These are phyloP conservation scores for Porphyrellus cyaneotinctus DNA, from an alignment of 768 basidiomycete genomes.

Conservation along the genomic window DNA sequence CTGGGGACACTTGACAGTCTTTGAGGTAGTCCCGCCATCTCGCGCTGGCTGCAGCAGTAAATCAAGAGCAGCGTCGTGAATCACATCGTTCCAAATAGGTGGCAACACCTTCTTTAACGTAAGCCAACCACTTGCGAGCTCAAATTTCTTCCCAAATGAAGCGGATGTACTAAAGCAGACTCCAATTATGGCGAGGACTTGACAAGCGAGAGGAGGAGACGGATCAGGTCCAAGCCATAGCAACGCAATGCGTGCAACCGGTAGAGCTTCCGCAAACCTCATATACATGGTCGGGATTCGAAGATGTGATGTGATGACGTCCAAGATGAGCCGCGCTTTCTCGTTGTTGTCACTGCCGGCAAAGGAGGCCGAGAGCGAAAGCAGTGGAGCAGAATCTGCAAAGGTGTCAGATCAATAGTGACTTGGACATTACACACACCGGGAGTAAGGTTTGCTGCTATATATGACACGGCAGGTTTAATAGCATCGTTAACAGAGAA, in stretches of 20 bases:
- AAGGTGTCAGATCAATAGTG: background rate
- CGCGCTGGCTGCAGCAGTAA: slow-evolving; percentile 54
- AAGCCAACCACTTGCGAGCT: slow-evolving; percentile 81
- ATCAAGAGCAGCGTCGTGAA: slow-evolving; percentile 67
- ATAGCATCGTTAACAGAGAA: slow-evolving; percentile 72
- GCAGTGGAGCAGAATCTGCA: slow-evolving; percentile 3
- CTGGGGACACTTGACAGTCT: slow-evolving; percentile 53
- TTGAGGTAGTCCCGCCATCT: slow-evolving; percentile 1
- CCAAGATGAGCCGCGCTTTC: slow-evolving; percentile 67
- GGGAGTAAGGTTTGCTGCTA: slow-evolving; percentile 75
- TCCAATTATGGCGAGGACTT: slow-evolving; percentile 57
- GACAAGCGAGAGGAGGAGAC: slow-evolving; percentile 49
- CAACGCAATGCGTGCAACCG: slow-evolving; percentile 72
- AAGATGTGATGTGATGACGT: slow-evolving; percentile 59
- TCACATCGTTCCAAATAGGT: slow-evolving; percentile 58
- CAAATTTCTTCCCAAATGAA: slow-evolving; percentile 78
- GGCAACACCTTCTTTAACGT: slow-evolving; percentile 68
- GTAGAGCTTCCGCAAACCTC: slow-evolving; percentile 71
- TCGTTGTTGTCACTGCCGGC: slow-evolving; percentile 33
- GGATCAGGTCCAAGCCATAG: slow-evolving; percentile 80
- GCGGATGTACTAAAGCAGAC: slow-evolving; percentile 51
- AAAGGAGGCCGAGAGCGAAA: slow-evolving; percentile 15
- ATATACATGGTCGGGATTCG: slow-evolving; percentile 52
- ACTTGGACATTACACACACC: slow-evolving; percentile 37
- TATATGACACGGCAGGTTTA: slow-evolving; percentile 82